A percentile compares a stretch with the other conserved stretches of the same genome.
phyloP scores from a whole-genome alignment of 2,329 filamentous ascomycete genomes.

The Aureobasidium sp. region DNA sequence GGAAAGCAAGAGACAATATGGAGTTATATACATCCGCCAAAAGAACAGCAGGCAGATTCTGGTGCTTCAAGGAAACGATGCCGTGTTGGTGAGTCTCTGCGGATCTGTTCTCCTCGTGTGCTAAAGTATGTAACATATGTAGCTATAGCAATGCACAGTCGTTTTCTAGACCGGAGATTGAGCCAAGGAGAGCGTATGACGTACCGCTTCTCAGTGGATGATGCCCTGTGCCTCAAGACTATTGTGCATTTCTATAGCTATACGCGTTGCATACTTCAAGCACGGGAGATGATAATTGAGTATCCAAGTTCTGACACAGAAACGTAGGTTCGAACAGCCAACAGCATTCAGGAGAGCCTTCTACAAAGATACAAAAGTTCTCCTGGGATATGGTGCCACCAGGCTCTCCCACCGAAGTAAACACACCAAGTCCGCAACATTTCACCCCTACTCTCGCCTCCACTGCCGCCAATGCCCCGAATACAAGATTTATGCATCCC shows the following conservation, averaged over 20 bases:
- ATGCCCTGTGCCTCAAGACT: background rate
- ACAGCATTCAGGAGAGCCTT: background rate
- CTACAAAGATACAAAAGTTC: background rate
- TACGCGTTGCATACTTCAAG: background rate
- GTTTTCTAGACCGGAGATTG: background rate
- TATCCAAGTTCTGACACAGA: background rate
- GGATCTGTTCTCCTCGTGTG: background rate
- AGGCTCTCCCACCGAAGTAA: conserved; percentile 4
- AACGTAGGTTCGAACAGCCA: background rate
- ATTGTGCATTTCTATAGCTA: background rate
- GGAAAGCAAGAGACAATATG: conserved; percentile 4
- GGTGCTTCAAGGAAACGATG: background rate
- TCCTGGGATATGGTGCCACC: background rate
- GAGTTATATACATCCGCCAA: background rate
- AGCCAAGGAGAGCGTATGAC: background rate
- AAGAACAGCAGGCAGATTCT: background rate
- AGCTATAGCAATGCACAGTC: background rate
- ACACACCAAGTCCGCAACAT: background rate
- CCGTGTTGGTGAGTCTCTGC: background rate
- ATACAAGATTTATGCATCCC: background rate
- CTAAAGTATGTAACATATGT: background rate
- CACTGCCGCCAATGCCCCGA: background rate
- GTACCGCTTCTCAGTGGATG: background rate
- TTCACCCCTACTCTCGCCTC: background rate
- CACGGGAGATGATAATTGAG: too few relatives aligned